phyloP scores from a whole-genome alignment of 768 basidiomycete species.

The Pleurotus ostreatus region DNA sequence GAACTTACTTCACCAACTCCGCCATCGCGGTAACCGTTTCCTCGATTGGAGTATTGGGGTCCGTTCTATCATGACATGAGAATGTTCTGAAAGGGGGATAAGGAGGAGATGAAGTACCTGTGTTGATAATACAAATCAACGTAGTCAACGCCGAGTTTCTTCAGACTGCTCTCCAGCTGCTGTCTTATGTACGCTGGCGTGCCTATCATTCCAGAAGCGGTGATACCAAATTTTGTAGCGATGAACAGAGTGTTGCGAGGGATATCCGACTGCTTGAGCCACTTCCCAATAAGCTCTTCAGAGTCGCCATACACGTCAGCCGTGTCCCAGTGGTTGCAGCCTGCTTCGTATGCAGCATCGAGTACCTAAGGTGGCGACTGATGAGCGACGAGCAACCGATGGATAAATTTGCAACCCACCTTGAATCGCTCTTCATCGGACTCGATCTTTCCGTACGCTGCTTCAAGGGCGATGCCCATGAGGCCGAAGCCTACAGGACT shows the following conservation, averaged over 20 bases:
- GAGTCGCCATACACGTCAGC: conserved; percentile 42
- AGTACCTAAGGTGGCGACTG: conserved; percentile 24
- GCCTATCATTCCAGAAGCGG: conserved; percentile 21
- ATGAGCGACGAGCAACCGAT: background rate
- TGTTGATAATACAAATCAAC: conserved; percentile 38
- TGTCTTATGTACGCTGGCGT: conserved; percentile 33
- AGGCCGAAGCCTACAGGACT: conserved; percentile 46
- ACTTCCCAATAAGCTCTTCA: conserved; percentile 31
- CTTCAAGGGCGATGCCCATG: conserved; percentile 42
- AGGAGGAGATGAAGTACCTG: conserved; percentile 18
- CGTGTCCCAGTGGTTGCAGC: conserved; percentile 46
- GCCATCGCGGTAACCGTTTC: conserved; percentile 30
- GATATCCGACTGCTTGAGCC: conserved; percentile 7
- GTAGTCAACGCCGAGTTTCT: conserved; percentile 27
- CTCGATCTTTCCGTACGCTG: conserved; percentile 26
- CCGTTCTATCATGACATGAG: conserved; percentile 8
- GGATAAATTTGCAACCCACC: conserved; percentile 25
- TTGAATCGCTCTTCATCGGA: conserved; percentile 58
- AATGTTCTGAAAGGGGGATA: background rate
- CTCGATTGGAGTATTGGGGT: conserved; percentile 24
- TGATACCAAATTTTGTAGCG: conserved; percentile 47
- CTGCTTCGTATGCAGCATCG: conserved; percentile 35
- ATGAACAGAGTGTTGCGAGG: conserved; percentile 29
- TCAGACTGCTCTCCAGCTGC: conserved; percentile 28
- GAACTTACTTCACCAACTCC: conserved; percentile 29